Percentiles rank a stretch among this genome's conserved stretches.
These are phyloP conservation scores for Orychophragmus violaceus DNA, from an alignment of 345 rosid genomes.

Conservation along the genomic window DNA sequence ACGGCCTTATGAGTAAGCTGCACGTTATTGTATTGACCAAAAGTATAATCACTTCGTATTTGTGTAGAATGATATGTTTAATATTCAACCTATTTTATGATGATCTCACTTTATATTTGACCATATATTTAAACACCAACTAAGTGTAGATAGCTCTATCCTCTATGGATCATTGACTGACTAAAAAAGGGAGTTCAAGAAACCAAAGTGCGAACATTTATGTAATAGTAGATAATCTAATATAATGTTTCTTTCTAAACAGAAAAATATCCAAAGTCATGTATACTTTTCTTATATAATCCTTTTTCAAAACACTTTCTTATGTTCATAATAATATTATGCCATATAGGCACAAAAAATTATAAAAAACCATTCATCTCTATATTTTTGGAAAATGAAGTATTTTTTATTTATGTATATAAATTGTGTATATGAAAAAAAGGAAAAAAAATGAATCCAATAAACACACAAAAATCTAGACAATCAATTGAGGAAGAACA, in stretches of 20 bases:
- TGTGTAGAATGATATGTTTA: constrained; percentile 7
- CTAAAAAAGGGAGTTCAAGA: too few species aligned
- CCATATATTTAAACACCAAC: background rate
- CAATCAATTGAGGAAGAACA: background rate
- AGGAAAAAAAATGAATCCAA: background rate
- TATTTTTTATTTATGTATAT: too few species aligned
- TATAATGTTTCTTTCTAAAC: background rate
- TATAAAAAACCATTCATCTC: background rate
- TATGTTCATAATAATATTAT: too few species aligned
- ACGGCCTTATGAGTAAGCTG: background rate
- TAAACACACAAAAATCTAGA: background rate
- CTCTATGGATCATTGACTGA: background rate
- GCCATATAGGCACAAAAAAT: too few species aligned
- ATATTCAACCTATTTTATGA: constrained; percentile 2
- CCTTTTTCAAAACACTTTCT: background rate
- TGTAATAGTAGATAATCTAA: background rate
- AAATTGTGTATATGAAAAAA: background rate
- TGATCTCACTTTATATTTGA: constrained; percentile 2
- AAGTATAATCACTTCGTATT: background rate
- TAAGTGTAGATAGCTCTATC: background rate
- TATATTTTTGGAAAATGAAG: background rate
- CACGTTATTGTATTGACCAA: constrained; percentile 10
- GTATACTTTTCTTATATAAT: too few species aligned
- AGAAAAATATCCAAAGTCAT: too few species aligned
- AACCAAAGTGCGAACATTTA: too few species aligned